Base-by-base conservation (phyloP, 768 basidiomycete genomes). In the Termitomyces sp. region DNA sequence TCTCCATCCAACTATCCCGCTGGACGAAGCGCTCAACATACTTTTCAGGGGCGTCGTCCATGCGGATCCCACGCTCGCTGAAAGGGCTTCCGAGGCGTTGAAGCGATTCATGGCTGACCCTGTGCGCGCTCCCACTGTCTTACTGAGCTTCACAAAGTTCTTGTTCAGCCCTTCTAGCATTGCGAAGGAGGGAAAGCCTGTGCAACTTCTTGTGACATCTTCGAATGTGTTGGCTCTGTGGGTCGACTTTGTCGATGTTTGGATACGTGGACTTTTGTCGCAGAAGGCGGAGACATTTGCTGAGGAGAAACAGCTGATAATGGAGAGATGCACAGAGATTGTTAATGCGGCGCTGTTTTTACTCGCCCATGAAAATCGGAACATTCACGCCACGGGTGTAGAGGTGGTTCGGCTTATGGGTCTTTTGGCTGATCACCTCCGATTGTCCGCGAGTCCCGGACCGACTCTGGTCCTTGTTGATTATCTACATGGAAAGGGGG, bases 11-110 rank as follows among this genome's bases (percentile, higher is more conserved):
- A 75, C 79, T 4, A 74, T 83, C 33, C 64, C 82, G 44, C 69
- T 88, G 49, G 67, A 77, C 12, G 86, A 88, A 44, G 82, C 85
- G 0, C 77, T 92, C 51, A 88, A 92, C 62, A 85, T 92, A 77
- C 81, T 95, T 26, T 75, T 94, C 47, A 82, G 85, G 34, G 90
- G 89, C 2, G 81, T 92, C n/a, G 78, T 92, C 26, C 94, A 96
- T 62, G 84, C 94, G 31, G 92, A 97, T 61, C 89, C 91, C 1
- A 64, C 73, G 2, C 76, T 96, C 1, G 81, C 81, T 37, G 85
- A 87, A n/a, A 82, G 81, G 16, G 87, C 94, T 0, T 77, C 75
- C 29, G 74, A 75, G 3, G 86, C 92, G 13, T 67, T 96, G 62
- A 84, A 82, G 57, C 81, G 94, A 24, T 84, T 94, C 61, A 86